Conservation (phyloP, 2,329 filamentous ascomycete genomes). For the Beauveria medogensis region DNA sequence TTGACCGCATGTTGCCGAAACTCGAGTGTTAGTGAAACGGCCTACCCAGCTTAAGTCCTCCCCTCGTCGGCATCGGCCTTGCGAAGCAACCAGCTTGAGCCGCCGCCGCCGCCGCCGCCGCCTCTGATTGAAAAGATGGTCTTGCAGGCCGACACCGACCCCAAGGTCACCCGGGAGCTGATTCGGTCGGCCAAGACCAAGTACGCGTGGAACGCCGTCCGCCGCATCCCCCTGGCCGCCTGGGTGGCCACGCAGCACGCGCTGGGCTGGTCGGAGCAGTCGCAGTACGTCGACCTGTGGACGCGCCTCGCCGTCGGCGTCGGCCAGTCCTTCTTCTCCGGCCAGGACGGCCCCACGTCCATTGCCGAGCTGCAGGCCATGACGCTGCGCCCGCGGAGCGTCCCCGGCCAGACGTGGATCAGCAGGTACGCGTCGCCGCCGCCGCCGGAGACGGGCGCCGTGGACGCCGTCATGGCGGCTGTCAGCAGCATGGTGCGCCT, state of each 20-base stretch:
- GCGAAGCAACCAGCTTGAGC: background rate
- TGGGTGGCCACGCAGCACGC: conserved; percentile 55
- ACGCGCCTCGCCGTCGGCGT: conserved; percentile 66
- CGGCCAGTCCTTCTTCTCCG: conserved; percentile 54
- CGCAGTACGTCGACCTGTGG: conserved; percentile 69
- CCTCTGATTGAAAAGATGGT: background rate
- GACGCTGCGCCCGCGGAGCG: conserved; percentile 53
- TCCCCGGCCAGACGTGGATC: conserved; percentile 79
- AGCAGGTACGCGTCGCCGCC: conserved; percentile 57
- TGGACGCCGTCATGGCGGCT: conserved; percentile 49
- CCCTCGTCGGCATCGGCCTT: background rate
- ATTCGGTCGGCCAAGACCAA: background rate
- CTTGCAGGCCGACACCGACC: conserved; percentile 2
- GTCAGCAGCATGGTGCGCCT: conserved; percentile 31
- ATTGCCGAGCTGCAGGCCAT: conserved; percentile 56
- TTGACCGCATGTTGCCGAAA: background rate
- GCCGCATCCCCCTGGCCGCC: conserved; percentile 43
- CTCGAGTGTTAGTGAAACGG: background rate
- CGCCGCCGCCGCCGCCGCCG: background rate
- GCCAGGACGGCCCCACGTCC: conserved; percentile 35
- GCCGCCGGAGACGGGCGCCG: conserved; percentile 47
- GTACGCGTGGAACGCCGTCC: conserved; percentile 4
- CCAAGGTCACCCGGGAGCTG: conserved; percentile 11
- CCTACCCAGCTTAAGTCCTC: background rate
- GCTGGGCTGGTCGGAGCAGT: conserved; percentile 59